Base-by-base conservation (phyloP, 129 eudicot species). In the Solidago caesia region DNA sequence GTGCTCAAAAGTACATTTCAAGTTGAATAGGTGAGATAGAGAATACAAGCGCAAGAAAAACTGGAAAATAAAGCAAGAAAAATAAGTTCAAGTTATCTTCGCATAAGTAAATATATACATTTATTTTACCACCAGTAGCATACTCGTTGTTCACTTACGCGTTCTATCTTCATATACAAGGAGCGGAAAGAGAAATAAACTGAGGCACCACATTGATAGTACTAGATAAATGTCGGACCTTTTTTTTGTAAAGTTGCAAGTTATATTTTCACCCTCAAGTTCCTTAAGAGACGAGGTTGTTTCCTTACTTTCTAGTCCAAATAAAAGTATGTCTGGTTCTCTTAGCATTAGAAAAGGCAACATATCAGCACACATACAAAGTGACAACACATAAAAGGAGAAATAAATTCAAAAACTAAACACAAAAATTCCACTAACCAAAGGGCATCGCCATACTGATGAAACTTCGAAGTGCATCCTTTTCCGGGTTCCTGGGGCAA, bases 401-500 rank as follows among this genome's bases (percentile, higher is more conserved):
- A 78, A 74, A 75, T 67, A 65, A 83, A 70, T 16, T 9, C 8
- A 8, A 16, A 45, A 47, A 11, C 14, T 55, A 25, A 10, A 46
- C 39, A 77, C 41, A 48, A 55, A 70, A 77, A 80, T 71, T 75
- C 48, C 70, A 87, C 99, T 77, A 76, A 95, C 99, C 99, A 80
- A 95, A 95, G 70, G 99, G 99, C 96, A 95, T 91, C 69, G 99
- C 88, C 56, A 85, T 85, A 58, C 85, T 84, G 44, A 95, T 87
- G 77, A 89, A 95, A 73, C 83, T 85, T 64, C 92, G 88, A 63
- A 95, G 86, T 67, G 85, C 83, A 57, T 95, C 99, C 79, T 88
- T 95, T 65, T 91, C 99, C 44, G 87, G 73, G 58, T 84, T 82
- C 80, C 87, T 82, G 41, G 89, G 84, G 43, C 96, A 97, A 70